Percentiles rank a stretch among this genome's conserved stretches.
Conservation (phyloP, 345 rosid species). For the Microthlaspi erraticum region DNA sequence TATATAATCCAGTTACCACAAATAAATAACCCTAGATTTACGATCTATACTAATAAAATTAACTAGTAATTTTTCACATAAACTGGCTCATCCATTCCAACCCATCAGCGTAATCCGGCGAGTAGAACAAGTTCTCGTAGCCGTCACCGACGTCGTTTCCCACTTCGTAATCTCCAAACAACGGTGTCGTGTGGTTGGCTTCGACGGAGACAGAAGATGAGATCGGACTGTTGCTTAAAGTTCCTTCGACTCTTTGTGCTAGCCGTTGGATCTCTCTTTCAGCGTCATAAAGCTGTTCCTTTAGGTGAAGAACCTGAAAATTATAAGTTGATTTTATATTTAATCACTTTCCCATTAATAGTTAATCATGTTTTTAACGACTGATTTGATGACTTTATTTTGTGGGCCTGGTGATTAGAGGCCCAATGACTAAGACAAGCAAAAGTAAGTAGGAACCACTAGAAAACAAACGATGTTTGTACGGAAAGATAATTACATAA, state of each 20-base stretch:
- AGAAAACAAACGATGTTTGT: constrained; percentile 24
- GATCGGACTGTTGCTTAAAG: constrained; percentile 52
- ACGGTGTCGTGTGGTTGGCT: constrained; percentile 48
- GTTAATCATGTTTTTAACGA: constrained; percentile 28
- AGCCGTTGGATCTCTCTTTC: constrained; percentile 60
- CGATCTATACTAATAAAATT: constrained; percentile 7
- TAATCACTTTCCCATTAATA: constrained; percentile 22
- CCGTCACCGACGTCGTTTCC: constrained; percentile 49
- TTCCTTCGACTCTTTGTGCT: constrained; percentile 51
- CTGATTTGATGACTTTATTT: constrained; percentile 30
- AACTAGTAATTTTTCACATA: constrained; percentile 29
- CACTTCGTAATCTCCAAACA: constrained; percentile 53
- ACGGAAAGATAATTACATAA: constrained; percentile 33
- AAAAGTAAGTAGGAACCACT: constrained; percentile 17
- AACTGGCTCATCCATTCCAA: constrained; percentile 65
- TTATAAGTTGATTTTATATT: constrained; percentile 12
- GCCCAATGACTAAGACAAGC: constrained; percentile 38
- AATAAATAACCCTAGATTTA: constrained; percentile 2
- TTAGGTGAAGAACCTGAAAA: constrained; percentile 62
- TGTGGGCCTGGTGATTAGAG: constrained; percentile 34
- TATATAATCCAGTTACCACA: background rate
- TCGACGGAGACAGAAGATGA: constrained; percentile 55
- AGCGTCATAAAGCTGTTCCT: constrained; percentile 56
- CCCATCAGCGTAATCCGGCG: constrained; percentile 48
- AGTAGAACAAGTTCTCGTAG: constrained; percentile 45